Evolutionary conservation across 2,329 filamentous ascomycete genomes (phyloP), one percentile per base, ranked within the genome.

Genomic region (Atkinsonella hypoxylon): DNA sequence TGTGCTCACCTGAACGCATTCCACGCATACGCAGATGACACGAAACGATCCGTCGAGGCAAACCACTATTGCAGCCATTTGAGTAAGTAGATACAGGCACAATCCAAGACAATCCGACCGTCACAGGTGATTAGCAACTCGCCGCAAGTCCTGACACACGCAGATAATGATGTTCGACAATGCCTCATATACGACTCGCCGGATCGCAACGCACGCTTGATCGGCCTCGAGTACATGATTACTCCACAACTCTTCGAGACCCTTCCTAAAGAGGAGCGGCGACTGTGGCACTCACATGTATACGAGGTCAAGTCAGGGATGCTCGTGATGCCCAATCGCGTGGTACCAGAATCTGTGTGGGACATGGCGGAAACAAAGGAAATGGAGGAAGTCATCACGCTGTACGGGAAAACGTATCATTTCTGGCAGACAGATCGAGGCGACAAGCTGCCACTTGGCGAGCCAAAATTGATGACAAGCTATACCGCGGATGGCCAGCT

Each of bases 161-260:
- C 20, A 61, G 64, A 67, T 34, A 53, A 63, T 71, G 87, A 93
- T 55, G 75, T 94, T 51, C 79, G 89, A 4, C 88, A 95, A 71
- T 94, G 89, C 64, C 78, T 95, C 31, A 77, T 95, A 54, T 95
- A 93, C 69, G 88, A 94, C 66, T 78, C 79, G 0, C 75, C 82
- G 0, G 72, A 74, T 0, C 72, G 78, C 8, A 77, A 79, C 26
- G 87, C 87, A 0, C 78, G 84, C 0, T 76, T 95, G 17, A 87
- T 95, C 54, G 89, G 88, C 9, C 76, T 94, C 58, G 89, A 95
- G 65, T 94, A 94, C 71, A 90, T 93, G 87, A 82, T 95, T 59
- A 82, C 83, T 0, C 77, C 81, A 0, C 70, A 72, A 3, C 69
- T 93, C 0, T 94, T 83, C 69, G 72, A 77, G 38, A 79, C 77